Evolutionary conservation across 2,329 filamentous ascomycete species (phyloP).

Genomic region (Lachnellula willkommii): DNA sequence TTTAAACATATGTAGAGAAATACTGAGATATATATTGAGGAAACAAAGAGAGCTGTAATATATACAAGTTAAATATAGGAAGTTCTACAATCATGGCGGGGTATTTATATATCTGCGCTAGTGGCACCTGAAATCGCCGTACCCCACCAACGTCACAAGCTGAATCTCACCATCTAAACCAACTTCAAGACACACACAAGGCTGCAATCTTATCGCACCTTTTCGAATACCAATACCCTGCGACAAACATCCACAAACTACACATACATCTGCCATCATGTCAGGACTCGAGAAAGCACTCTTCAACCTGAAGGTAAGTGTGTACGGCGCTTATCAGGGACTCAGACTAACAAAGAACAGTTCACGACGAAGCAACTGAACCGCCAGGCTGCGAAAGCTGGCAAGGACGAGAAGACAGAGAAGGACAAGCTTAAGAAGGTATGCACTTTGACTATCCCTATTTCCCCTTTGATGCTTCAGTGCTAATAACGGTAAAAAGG

Average conservation of each 20-base stretch:
- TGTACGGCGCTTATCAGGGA: neutral
- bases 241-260: neutral
- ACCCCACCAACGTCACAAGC: constrained; percentile 18
- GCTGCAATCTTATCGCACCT: constrained; percentile 10
- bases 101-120: constrained; percentile 16
- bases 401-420: constrained; percentile 55
- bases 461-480: neutral
- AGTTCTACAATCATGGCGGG: constrained; percentile 13
- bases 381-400: constrained; percentile 55
- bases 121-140: constrained; percentile 9
- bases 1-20: neutral
- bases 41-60: neutral
- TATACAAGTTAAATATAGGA: neutral
- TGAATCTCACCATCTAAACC: neutral
- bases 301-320: constrained; percentile 54
- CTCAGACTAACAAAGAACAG: constrained; percentile 29
- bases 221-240: neutral
- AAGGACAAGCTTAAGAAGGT: constrained; percentile 59
- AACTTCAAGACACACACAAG: constrained; percentile 12
- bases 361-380: constrained; percentile 61
- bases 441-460: neutral
- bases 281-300: constrained; percentile 57
- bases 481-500: constrained; percentile 33
- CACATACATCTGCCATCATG: constrained; percentile 37
- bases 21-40: neutral